Conservation (phyloP, 2,329 filamentous ascomycete species). For the Ophiocordyceps camponoti-rufipedis region DNA sequence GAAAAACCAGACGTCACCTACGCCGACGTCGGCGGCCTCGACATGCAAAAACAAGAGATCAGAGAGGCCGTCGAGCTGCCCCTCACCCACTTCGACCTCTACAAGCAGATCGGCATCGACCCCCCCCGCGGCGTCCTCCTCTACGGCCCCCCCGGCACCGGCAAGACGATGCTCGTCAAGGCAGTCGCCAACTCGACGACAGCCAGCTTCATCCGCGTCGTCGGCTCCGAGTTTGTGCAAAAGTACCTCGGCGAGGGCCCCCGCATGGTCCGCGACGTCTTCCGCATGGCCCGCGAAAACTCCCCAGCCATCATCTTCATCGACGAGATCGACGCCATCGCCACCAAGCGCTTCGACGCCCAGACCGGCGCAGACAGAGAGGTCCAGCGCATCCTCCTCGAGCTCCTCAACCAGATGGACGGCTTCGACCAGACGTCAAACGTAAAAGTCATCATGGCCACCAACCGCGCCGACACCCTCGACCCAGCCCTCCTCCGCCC, state of each 20-base stretch:
- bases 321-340: conserved; percentile 96
- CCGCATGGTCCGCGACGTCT: conserved; percentile 97
- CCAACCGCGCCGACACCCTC: conserved; percentile 91
- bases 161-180: conserved; percentile 96
- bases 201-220: conserved; percentile 93
- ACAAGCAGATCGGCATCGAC: conserved; percentile 98
- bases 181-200: conserved; percentile 97
- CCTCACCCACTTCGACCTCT: conserved; percentile 92
- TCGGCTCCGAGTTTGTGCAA: conserved; percentile 95
- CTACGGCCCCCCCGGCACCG: conserved; percentile 88
- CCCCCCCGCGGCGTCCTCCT: conserved; percentile 90
- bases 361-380: conserved; percentile 96
- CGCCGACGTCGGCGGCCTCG: conserved; percentile 88
- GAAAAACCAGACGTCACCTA: conserved; percentile 99
- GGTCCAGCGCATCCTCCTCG: conserved; percentile 93
- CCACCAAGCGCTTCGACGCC: conserved; percentile 96
- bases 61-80: conserved; percentile 93
- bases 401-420: conserved; percentile 98
- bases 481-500: conserved; percentile 89
- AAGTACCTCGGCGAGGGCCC: conserved; percentile 97
- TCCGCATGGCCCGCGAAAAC: conserved; percentile 97
- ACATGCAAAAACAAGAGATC: conserved; percentile 99
- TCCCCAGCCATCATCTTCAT: conserved; percentile 98
- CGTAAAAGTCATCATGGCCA: conserved; percentile 99
- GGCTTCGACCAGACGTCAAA: conserved; percentile 98